Conservation (phyloP, 1,284 basidiomycete species). For the Apiotrichum mycotoxinovorans region DNA sequence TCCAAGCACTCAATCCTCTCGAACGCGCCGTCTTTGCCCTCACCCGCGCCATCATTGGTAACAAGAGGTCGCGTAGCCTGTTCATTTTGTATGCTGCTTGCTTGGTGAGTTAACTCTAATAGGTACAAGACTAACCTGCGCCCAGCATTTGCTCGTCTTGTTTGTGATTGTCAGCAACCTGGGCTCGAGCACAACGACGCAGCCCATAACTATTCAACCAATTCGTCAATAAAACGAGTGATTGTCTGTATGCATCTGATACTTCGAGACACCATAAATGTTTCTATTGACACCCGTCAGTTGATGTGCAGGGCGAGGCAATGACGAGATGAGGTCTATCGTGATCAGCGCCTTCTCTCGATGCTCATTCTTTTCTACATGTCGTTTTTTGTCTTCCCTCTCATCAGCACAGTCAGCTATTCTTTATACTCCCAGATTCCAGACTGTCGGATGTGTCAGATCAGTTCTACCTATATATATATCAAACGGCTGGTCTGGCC, state of each 20-base stretch:
- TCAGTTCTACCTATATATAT: no score
- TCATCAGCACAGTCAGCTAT: not conserved
- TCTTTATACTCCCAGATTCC: no score
- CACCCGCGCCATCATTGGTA: slow-evolving; percentile 80
- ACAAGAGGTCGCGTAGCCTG: slow-evolving; percentile 66
- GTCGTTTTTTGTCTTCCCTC: not conserved
- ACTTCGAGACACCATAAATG: not conserved
- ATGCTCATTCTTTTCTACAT: not conserved
- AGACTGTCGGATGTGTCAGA: no score
- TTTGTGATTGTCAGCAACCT: slow-evolving; percentile 45
- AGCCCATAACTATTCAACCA: slow-evolving; percentile 6
- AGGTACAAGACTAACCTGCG: not conserved
- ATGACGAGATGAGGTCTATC: not conserved
- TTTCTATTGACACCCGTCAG: no score
- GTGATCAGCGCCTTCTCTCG: not conserved
- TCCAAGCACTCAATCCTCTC: slow-evolving; percentile 84
- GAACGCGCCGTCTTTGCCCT: slow-evolving; percentile 83
- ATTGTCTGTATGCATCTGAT: slow-evolving; percentile 7
- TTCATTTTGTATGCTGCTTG: slow-evolving; percentile 48
- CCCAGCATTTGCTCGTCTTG: slow-evolving; percentile 43
- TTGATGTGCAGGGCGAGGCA: not conserved
- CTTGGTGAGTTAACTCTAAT: slow-evolving; percentile 31
- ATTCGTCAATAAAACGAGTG: no score
- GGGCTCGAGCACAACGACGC: slow-evolving; percentile 35
- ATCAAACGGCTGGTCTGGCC: no score